These are phyloP conservation scores for Alisma plantagoaquatica DNA, from an alignment of 106 monocot species.

Conservation along the genomic window DNA sequence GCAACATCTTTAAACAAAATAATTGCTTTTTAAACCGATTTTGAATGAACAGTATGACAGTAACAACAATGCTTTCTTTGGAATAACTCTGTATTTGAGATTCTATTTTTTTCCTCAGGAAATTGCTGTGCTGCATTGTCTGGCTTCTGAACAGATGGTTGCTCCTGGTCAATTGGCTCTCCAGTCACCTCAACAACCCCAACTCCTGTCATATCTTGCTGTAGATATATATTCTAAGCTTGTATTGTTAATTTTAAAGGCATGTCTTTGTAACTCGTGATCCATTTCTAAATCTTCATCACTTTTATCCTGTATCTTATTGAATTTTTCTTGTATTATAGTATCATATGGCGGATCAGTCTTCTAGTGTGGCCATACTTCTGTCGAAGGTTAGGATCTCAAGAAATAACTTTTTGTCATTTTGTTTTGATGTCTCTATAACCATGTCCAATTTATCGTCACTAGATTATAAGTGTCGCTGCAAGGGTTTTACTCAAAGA, in stretches of 20 bases:
- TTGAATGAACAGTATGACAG: no score
- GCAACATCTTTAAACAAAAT: no score
- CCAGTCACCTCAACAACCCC: constrained; percentile 38
- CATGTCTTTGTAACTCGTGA: no score
- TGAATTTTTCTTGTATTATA: constrained; percentile 17
- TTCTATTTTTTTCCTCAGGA: constrained; percentile 34
- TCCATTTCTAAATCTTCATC: no score
- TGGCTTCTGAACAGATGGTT: constrained; percentile 45
- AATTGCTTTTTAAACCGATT: no score
- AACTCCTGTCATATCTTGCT: constrained; percentile 48
- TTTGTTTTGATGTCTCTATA: no score
- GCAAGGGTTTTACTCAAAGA: constrained; percentile 75
- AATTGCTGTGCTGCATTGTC: constrained; percentile 54
- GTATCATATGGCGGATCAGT: constrained; percentile 60
- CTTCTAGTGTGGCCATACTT: constrained; percentile 42
- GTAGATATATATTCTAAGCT: constrained; percentile 85
- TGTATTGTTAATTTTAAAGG: constrained; percentile 63
- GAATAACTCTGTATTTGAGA: no score
- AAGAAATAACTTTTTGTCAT: not conserved
- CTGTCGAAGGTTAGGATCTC: constrained; percentile 50
- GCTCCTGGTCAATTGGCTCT: constrained; percentile 26
- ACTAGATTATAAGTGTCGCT: no score
- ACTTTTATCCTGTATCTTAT: no score
- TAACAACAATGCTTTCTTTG: no score
- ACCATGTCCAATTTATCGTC: no score